phyloP scores from a whole-genome alignment of 2,329 filamentous ascomycete genomes.

The Sporothrix luriei region DNA sequence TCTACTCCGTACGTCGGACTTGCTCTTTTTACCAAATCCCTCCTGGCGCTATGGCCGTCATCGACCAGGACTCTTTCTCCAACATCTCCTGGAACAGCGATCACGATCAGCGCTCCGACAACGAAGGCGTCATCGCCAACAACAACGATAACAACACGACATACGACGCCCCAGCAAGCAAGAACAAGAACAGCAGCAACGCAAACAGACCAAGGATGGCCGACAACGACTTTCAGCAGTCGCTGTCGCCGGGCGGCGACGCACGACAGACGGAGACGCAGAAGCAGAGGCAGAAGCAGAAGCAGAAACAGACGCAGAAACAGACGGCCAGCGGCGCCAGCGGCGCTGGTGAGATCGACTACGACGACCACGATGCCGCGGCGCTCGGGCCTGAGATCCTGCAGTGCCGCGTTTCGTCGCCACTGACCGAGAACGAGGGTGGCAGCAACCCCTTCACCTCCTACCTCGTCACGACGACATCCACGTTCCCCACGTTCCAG shows the following conservation, averaged over 20 bases:
- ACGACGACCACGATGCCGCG: conserved; percentile 57
- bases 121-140: conserved; percentile 44
- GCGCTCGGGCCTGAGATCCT: conserved; percentile 72
- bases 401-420: conserved; percentile 79
- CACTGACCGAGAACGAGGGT: conserved; percentile 93
- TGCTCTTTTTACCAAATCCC: not conserved
- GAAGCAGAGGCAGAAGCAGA: conserved; percentile 46
- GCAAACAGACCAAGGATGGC: conserved; percentile 25
- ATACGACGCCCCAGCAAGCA: conserved; percentile 42
- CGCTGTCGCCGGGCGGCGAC: conserved; percentile 29
- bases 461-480: conserved; percentile 92
- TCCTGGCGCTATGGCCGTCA: conserved; percentile 47
- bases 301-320: conserved; percentile 43
- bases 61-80: conserved; percentile 73
- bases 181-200: conserved; percentile 47
- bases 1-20: conserved; percentile 12
- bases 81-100: conserved; percentile 77
- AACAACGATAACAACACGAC: conserved; percentile 40
- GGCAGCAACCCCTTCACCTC: conserved; percentile 97
- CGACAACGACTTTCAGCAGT: conserved; percentile 30
- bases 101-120: conserved; percentile 55
- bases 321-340: conserved; percentile 52
- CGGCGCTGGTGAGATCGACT: conserved; percentile 56
- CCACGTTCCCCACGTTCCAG: conserved; percentile 91
- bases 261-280: conserved; percentile 24